These are phyloP conservation scores for Planoprotostelium fungivorum DNA, from an alignment of 78 protist genomes.

Conservation along the genomic window DNA sequence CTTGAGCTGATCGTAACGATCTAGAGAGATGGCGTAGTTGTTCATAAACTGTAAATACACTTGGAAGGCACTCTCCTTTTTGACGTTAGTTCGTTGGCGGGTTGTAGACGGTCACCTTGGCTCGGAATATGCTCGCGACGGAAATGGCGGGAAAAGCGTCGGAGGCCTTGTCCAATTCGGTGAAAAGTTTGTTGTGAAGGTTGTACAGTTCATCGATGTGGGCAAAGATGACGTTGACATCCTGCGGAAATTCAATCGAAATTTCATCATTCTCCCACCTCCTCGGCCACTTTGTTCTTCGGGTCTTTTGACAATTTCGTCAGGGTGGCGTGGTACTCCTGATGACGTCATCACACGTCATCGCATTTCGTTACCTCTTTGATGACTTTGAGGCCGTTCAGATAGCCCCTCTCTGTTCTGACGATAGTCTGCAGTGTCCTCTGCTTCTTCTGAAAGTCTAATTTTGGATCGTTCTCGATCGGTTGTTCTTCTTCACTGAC, in stretches of 20 bases:
- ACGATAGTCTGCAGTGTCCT: neutral
- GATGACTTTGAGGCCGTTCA: neutral
- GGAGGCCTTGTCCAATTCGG: neutral
- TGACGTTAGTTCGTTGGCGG: neutral
- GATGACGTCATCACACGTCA: neutral
- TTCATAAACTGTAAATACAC: neutral
- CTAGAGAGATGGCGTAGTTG: neutral
- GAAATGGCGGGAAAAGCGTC: slow-evolving; percentile 2
- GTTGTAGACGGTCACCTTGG: neutral
- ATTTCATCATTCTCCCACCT: neutral
- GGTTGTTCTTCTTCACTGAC: neutral
- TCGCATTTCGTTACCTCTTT: neutral
- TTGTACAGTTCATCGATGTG: neutral
- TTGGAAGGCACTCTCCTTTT: neutral
- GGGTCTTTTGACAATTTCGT: neutral
- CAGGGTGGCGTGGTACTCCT: neutral
- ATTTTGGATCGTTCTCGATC: neutral
- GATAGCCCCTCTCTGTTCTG: neutral
- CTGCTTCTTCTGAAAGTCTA: neutral
- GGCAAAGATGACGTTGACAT: neutral
- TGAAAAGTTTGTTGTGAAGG: neutral
- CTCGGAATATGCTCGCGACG: neutral
- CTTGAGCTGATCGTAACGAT: neutral
- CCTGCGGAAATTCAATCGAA: neutral
- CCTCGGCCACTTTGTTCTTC: neutral